phyloP scores from a whole-genome alignment of 2,329 filamentous ascomycete species.

The Alternaria atra region DNA sequence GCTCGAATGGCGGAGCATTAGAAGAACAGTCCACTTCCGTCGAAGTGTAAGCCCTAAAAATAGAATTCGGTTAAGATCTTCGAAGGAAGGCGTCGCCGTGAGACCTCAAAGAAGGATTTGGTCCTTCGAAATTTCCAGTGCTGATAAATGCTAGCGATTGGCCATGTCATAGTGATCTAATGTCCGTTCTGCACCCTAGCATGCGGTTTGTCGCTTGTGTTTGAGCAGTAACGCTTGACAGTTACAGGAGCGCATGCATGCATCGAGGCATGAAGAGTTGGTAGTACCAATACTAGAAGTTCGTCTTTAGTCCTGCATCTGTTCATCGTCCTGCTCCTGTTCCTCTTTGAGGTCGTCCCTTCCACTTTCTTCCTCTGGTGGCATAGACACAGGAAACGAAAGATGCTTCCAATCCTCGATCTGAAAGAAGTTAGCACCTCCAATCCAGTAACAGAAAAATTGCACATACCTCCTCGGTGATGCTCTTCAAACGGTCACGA shows the following conservation, averaged over 20 bases:
- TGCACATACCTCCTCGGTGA: constrained; percentile 81
- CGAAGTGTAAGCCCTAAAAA: neutral
- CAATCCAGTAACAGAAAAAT: neutral
- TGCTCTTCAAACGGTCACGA: constrained; percentile 83
- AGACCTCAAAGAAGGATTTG: neutral
- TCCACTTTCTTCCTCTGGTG: constrained; percentile 31
- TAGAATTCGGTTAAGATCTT: neutral
- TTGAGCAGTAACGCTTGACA: neutral
- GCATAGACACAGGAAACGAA: constrained; percentile 30
- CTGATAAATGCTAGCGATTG: neutral
- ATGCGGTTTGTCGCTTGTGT: neutral
- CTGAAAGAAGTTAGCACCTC: constrained; percentile 13
- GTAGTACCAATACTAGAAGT: neutral
- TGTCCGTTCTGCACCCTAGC: neutral
- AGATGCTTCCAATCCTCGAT: constrained; percentile 43
- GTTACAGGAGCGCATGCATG: neutral
- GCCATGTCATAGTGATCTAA: neutral
- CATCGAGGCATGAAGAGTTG: neutral
- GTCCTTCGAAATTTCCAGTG: neutral
- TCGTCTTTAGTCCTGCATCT: constrained; percentile 32
- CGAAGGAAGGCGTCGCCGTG: neutral
- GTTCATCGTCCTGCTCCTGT: constrained; percentile 34
- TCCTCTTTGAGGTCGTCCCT: constrained; percentile 28
- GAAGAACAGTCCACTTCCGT: neutral
- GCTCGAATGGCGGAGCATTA: neutral